A percentile compares a stretch with the other conserved stretches of the same genome.
These are phyloP conservation scores for Sporopachydermia lactativora DNA, from an alignment of 805 yeast species.

Conservation along the genomic window DNA sequence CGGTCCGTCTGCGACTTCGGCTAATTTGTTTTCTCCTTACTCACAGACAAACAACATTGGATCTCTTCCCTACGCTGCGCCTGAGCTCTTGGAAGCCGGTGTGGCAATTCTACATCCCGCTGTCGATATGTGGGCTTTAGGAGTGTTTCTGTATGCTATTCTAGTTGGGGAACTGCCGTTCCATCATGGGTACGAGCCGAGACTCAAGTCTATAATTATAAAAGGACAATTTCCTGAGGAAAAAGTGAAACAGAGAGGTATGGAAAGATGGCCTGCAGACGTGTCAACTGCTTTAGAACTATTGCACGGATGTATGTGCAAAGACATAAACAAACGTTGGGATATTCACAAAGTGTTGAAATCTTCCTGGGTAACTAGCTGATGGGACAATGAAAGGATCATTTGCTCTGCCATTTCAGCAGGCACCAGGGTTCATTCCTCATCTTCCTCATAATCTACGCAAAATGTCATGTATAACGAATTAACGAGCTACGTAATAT, in stretches of 20 bases:
- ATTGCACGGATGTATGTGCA: conserved; percentile 39
- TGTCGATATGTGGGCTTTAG: conserved; percentile 88
- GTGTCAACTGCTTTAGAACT: conserved; percentile 18
- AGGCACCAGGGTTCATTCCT: too few relatives aligned
- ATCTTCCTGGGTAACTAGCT: too few relatives aligned
- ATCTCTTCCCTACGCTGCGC: conserved; percentile 85
- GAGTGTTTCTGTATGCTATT: conserved; percentile 64
- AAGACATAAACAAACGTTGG: conserved; percentile 38
- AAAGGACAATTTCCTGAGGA: conserved; percentile 46
- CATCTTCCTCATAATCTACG: too few relatives aligned
- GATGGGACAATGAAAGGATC: too few relatives aligned
- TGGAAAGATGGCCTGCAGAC: conserved; percentile 8
- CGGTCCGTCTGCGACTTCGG: conserved; percentile 18
- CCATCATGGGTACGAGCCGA: conserved; percentile 71
- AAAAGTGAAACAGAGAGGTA: conserved; percentile 23
- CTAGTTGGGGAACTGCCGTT: conserved; percentile 67
- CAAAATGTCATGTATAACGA: too few relatives aligned
- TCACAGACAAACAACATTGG: conserved; percentile 38
- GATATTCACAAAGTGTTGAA: conserved; percentile 26
- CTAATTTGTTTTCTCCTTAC: conserved; percentile 5
- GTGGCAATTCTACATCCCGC: conserved; percentile 42
- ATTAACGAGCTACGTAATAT: too few relatives aligned
- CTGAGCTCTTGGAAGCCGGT: conserved; percentile 56
- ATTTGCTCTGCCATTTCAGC: too few relatives aligned
- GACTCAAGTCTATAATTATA: conserved; percentile 56